These are phyloP conservation scores for Notholithocarpus densiflorus DNA, from an alignment of 306 rosid species.

Conservation along the genomic window DNA sequence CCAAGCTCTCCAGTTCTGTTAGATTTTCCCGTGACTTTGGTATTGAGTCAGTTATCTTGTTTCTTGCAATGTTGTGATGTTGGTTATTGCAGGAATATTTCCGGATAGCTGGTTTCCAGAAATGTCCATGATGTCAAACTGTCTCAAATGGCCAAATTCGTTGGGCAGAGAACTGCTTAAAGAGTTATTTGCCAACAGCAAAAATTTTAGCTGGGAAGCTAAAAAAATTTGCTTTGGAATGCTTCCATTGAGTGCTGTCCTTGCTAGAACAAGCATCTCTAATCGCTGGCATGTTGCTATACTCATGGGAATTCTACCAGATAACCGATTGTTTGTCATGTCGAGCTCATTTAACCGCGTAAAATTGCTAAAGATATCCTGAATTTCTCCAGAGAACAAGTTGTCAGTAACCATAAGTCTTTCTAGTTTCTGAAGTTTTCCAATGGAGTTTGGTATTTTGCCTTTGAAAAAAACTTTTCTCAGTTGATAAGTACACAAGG, in stretches of 20 bases:
- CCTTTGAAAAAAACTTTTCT: slow-evolving; percentile 13
- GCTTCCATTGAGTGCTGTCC: slow-evolving; percentile 31
- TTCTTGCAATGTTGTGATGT: slow-evolving; percentile 16
- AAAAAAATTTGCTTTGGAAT: slow-evolving; percentile 31
- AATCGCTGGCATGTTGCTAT: slow-evolving; percentile 25
- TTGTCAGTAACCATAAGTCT: slow-evolving; percentile 3
- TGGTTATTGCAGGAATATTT: slow-evolving; percentile 20
- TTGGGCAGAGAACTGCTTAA: slow-evolving; percentile 28
- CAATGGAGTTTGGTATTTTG: slow-evolving; percentile 34
- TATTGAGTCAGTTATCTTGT: slow-evolving; percentile 33
- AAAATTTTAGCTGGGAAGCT: slow-evolving; percentile 12
- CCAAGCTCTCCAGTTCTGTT: slow-evolving; percentile 25
- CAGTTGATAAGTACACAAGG: slow-evolving; percentile 24
- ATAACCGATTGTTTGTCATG: slow-evolving; percentile 16
- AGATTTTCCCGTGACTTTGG: slow-evolving; percentile 26
- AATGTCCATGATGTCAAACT: slow-evolving; percentile 11
- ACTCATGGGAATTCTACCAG: slow-evolving; percentile 28
- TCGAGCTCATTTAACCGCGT: not conserved
- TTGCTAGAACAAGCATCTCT: not conserved
- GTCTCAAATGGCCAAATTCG: slow-evolving; percentile 24
- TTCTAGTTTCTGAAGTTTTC: slow-evolving; percentile 16
- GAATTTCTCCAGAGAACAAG: slow-evolving; percentile 35
- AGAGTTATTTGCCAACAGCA: slow-evolving; percentile 20
- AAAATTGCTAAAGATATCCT: slow-evolving; percentile 38
- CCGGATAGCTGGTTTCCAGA: slow-evolving; percentile 30